Percentiles rank a stretch among this genome's conserved stretches.
These are phyloP conservation scores for Aspergillus neoniger DNA, from an alignment of 2,329 filamentous ascomycete genomes.

Conservation along the genomic window DNA sequence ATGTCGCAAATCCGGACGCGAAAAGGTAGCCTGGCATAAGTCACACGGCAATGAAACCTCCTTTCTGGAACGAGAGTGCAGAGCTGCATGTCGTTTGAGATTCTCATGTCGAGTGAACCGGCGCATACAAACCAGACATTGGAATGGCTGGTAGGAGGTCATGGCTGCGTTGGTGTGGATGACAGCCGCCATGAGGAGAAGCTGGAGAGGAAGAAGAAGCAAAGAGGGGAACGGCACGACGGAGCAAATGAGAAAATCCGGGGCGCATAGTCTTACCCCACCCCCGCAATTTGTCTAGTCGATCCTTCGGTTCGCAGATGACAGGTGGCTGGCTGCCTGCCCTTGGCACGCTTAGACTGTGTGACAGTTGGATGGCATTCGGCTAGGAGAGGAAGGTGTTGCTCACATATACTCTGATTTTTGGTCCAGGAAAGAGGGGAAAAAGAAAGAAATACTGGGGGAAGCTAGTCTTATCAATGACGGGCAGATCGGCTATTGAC, in stretches of 20 bases:
- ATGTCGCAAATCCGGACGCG: slow-evolving; percentile 42
- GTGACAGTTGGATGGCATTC: not conserved
- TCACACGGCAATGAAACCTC: slow-evolving; percentile 38
- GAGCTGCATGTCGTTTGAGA: slow-evolving; percentile 45
- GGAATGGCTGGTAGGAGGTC: slow-evolving; percentile 39
- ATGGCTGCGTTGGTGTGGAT: slow-evolving; percentile 1
- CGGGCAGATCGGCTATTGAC: not conserved
- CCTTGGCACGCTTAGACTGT: not conserved
- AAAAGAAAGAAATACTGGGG: not conserved
- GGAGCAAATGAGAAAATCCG: slow-evolving; percentile 7
- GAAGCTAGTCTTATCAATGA: not conserved
- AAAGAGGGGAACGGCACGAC: not conserved
- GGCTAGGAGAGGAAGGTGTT: too few relatives aligned
- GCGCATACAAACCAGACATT: slow-evolving; percentile 43
- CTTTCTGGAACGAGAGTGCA: slow-evolving; percentile 38
- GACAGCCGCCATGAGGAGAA: slow-evolving; percentile 2
- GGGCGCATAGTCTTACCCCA: slow-evolving; percentile 5
- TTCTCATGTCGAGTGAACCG: slow-evolving; percentile 46
- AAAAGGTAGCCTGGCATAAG: slow-evolving; percentile 45
- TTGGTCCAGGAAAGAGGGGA: not conserved
- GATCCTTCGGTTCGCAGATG: not conserved
- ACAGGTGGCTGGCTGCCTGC: not conserved
- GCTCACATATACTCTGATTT: too few relatives aligned
- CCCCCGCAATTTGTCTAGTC: not conserved
- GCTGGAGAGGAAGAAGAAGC: not conserved